Conservation (phyloP, 495 filamentous ascomycete species). For the Lasiosphaeriaceae sp. region DNA sequence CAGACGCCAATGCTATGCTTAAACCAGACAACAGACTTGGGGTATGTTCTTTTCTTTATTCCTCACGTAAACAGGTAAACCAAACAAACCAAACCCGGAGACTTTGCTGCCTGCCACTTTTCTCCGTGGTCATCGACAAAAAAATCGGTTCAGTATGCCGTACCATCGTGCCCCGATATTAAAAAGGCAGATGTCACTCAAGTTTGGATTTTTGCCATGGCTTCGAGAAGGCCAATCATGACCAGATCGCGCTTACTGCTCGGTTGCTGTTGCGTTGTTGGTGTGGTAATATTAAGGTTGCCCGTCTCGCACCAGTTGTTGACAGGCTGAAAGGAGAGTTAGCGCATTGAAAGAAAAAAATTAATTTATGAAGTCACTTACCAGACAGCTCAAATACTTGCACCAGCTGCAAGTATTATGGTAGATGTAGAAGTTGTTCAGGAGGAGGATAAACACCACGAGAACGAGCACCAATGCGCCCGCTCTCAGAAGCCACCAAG, state of each 20-base stretch:
- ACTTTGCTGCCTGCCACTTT: too few species aligned
- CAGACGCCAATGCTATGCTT: constrained; percentile 1
- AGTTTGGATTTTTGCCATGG: constrained; percentile 2
- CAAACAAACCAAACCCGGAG: not conserved
- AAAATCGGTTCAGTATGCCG: not conserved
- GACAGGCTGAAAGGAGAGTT: constrained; percentile 50
- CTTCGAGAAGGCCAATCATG: constrained; percentile 17
- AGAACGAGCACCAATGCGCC: constrained; percentile 74
- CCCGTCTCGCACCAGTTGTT: constrained; percentile 77
- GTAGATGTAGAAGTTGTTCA: constrained; percentile 86
- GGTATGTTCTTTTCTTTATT: not conserved
- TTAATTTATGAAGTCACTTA: constrained; percentile 45
- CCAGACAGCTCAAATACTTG: constrained; percentile 87
- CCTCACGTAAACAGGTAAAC: not conserved
- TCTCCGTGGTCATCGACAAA: too few species aligned
- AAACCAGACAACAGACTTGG: not conserved
- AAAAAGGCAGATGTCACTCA: not conserved
- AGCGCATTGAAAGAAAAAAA: constrained; percentile 14
- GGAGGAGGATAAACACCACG: constrained; percentile 75
- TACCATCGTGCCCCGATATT: not conserved
- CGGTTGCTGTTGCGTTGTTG: constrained; percentile 14
- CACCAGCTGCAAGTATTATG: constrained; percentile 81
- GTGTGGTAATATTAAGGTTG: constrained; percentile 33
- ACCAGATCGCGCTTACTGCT: constrained; percentile 25
- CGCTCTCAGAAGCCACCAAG: constrained; percentile 87